Base-by-base conservation (phyloP, 2,329 filamentous ascomycete species). In the Myrmaecium sp. region DNA sequence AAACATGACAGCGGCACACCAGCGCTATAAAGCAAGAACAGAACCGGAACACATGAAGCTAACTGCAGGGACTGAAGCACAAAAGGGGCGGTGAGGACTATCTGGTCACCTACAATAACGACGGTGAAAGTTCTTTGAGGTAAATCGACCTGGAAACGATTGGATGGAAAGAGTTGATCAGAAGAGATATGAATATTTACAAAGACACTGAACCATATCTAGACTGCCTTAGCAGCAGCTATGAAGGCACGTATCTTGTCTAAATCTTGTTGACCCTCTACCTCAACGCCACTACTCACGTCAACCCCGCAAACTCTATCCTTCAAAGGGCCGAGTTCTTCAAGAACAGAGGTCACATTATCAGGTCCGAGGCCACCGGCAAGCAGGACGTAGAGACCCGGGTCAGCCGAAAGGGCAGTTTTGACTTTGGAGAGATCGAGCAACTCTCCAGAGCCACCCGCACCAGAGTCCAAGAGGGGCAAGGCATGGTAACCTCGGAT, bases 261-360 rank as follows among this genome's bases (percentile, higher is more conserved):
- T 30, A 86, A 42, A 50, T 74, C 78, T 53, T 98, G 89, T 45
- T 70, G 60, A 3, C 83, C 86, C 39, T 76, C 73, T 17, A 45
- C 43, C 54, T 95, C 89, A 3, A 98, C 83, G 1, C 91, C 91
- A 43, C 81, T 93, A 51, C 83, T 93, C 12, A 93, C 81, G 57
- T 98, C 89, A 3, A 98, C 78, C 2, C 76, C 84, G 17, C 83
- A 58, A 8, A 94, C 68, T 32, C 74, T 69, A 6, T 60, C 60
- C 14, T 60, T 59, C 6, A 69, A 48, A 5, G 65, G 58, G 0
- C 72, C 75, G 10, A 86, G 55, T 9, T 65, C 62, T 13, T 60
- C 56, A 11, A 98, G 57, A 5, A 69, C 64, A 4, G 69, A 59
- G 1, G 58, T 58, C 4, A 98, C 77, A 43, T 94, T 98, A 3